Base-by-base conservation (phyloP, 192 early-diverging fungal genomes). In the Mortierella alpina region DNA sequence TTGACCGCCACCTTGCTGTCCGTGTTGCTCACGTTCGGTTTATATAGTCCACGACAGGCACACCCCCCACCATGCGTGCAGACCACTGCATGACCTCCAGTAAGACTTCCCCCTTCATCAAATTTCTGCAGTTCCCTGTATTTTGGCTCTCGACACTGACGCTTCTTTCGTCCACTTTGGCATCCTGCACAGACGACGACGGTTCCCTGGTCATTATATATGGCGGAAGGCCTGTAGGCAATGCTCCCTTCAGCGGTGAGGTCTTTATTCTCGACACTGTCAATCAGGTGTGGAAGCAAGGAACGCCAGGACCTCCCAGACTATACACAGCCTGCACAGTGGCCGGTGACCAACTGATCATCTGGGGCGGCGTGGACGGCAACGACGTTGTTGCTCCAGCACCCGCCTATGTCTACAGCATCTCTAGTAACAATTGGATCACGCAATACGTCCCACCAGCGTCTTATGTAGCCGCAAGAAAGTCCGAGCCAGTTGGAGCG, bases 41-140 rank as follows among this genome's bases (percentile, higher is more conserved):
- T 63, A 6, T 31, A 7, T 50, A 77, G 75, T 6, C 13, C 18
- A 78, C 68, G 0, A 61, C 56, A 22, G 63, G 63, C 17, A 40
- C 48, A 9, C 45, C 22, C 2, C 75, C 76, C 57, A 11, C 76
- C 4, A 62, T 66, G 69, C 56, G 70, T 62, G 63, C 76, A 51
- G 76, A 80, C 31, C 69, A 60, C 45, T 80, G 70, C 70, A 68
- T 80, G 64, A n/a, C 70, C 0, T 53, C 63, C 6, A 72, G 76
- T 79, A 80, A 52, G 76, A 52, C 31, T 6, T 22, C 4, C n/a
- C 5, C 45, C 15, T 70, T 6, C 45, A 13, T 39, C n/a, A 56
- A 53, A 9, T 58, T 13, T 8, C 22, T 40, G 41, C 46, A 17
- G 18, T 44, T 52, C 23, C 47, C 9, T 1, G 14, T 52, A 12